Base-by-base conservation (phyloP, 192 early-diverging fungal species). In the Gamsiella multidivaricata region DNA sequence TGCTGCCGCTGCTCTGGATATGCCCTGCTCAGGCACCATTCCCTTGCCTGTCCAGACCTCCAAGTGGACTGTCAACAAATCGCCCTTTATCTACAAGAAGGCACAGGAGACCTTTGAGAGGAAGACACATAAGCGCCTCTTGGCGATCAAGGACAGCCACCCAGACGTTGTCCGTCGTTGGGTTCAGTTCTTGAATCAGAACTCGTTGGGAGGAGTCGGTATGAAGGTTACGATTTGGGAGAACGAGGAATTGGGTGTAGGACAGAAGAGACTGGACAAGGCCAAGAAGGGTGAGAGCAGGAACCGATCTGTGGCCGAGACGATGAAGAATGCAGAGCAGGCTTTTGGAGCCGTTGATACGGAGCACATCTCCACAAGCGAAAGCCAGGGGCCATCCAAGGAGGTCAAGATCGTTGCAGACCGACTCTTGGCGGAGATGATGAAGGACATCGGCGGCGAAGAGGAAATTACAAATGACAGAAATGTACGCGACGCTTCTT, bases 21-120 rank as follows among this genome's bases (percentile, higher is more conserved):
- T 99, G 54, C 90, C 93, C 0, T 91, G 91, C 58, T 86, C 89
- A 15, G 89, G 90, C 6, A 60, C 85, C 3, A 82, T 95, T 23
- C 88, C 90, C 45, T 73, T 97, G 28, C 94, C 90, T 1, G 90
- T 90, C 12, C 81, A 89, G 42, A 88, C 88, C 10, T 87, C 89
- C 29, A 87, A 86, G 68, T 99, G 94, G 94, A 92, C 93, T 20
- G 92, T 98, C 37, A 88, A 92, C 43, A 91, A 91, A 61, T 96
- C 94, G 25, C 96, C 97, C 15, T 99, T 99, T 81, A 90, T 96
- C 25, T 91, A 98, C 86, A 97, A 95, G 74, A 96, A 97, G 82
- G 88, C 93, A 28, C 95, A 97, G 85, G 96, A 99, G 80, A 91
- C 94, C 17, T 99, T 99, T 87, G 96, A 98, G 84, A 87, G 94